Evolutionary conservation across 1,139 yeast species (phyloP), one percentile per base, ranked within the genome.

Genomic region (Sugiyamaella neomexicana): DNA sequence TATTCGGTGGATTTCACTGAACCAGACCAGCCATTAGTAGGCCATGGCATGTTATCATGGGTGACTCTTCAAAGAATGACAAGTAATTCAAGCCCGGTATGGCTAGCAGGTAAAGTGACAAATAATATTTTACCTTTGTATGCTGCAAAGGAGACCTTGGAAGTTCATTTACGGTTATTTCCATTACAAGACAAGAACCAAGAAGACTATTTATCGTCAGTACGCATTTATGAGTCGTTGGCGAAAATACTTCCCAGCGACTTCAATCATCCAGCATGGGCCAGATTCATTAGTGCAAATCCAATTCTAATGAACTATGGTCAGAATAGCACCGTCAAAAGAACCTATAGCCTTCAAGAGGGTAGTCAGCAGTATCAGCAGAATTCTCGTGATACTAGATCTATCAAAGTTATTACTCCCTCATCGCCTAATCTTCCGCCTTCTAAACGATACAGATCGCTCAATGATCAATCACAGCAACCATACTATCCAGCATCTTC

Each of bases 1-100:
- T 74, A 74, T 55, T 66, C 75, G 1, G 66, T 63, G n/a, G 77
- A 74, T 60, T 68, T 64, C 57, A 65, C 73, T 10, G 77, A 74
- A 58, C 66, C 66, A 5, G 74, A 65, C 52, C 57, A 59, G 46
- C 76, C 77, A 6, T 58, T 69, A 39, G 74, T 72, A 41, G 75
- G 76, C 15, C 76, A 74, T 57, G 77, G 77, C n/a, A 60, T 68
- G 58, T 60, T 73, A 5, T 68, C 74, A 5, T 58, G 62, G 56
- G 60, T 68, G 23, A 55, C 64, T 27, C 45, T 57, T 56, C 46
- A 66, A 59, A 36, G 47, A 36, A 42, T 32, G 17, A n/a, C 44
- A 6, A 49, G 40, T 16, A 44, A 37, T 31, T 38, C 55, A 5
- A 20, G 48, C 40, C 56, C 58, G 1, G 49, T 50, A 5, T 55